These are phyloP conservation scores for Tolypocladium inflatum DNA, from an alignment of 2,329 filamentous ascomycete species.

Conservation along the genomic window DNA sequence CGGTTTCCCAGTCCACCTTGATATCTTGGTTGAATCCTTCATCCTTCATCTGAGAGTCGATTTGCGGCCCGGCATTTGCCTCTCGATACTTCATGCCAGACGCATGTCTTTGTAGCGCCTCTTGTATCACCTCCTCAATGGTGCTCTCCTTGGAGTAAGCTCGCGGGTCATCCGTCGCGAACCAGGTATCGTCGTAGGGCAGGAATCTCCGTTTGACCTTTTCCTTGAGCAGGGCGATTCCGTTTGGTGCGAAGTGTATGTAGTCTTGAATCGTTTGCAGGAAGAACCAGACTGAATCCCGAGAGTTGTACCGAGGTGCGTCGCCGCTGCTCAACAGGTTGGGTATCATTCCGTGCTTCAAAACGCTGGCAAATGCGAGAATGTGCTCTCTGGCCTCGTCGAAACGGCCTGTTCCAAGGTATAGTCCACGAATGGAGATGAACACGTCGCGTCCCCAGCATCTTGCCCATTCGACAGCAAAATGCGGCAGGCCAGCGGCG, in stretches of 20 bases:
- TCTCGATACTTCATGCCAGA: constrained; percentile 86
- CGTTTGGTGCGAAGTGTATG: constrained; percentile 69
- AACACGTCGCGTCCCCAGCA: constrained; percentile 98
- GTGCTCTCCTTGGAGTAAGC: constrained; percentile 81
- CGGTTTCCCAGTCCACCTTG: constrained; percentile 80
- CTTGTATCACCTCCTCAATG: constrained; percentile 83
- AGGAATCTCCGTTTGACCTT: constrained; percentile 78
- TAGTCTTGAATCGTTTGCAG: constrained; percentile 95
- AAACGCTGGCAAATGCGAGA: constrained; percentile 82
- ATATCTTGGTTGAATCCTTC: constrained; percentile 91
- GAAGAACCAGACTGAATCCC: constrained; percentile 98
- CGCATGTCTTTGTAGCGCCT: constrained; percentile 86
- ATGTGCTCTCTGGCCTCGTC: constrained; percentile 90
- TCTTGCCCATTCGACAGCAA: constrained; percentile 85
- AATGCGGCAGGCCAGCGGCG: constrained; percentile 89
- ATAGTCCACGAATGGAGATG: constrained; percentile 88
- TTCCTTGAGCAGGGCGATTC: constrained; percentile 62
- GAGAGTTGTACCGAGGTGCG: constrained; percentile 84
- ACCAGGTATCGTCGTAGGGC: constrained; percentile 95
- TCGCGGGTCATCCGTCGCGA: constrained; percentile 66
- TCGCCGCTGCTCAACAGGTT: constrained; percentile 84
- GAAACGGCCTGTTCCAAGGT: constrained; percentile 80
- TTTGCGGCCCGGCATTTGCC: constrained; percentile 78
- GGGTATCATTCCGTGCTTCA: constrained; percentile 98
- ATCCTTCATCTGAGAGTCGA: constrained; percentile 88